These are phyloP conservation scores for Aspergillus intermedius DNA, from an alignment of 2,329 filamentous ascomycete genomes.

Conservation along the genomic window DNA sequence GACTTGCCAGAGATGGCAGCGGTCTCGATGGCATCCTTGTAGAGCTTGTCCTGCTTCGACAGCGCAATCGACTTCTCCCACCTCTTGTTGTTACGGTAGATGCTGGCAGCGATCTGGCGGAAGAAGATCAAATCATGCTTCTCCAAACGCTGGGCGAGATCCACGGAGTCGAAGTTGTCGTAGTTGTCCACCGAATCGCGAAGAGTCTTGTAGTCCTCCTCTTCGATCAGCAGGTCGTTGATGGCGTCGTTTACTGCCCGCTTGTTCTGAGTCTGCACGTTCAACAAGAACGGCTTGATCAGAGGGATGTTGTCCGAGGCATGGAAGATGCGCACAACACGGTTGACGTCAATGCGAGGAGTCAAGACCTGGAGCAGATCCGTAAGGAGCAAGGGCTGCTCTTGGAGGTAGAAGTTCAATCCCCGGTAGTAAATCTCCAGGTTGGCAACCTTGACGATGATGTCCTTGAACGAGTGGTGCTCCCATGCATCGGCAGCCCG, in stretches of 20 bases:
- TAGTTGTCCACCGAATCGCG: slow-evolving; percentile 97
- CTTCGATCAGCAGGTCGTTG: slow-evolving; percentile 94
- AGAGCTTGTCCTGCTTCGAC: slow-evolving; percentile 98
- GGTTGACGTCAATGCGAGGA: slow-evolving; percentile 93
- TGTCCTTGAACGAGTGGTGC: slow-evolving; percentile 99
- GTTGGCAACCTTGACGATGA: slow-evolving; percentile 94
- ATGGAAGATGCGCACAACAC: slow-evolving; percentile 98
- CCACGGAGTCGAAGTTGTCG: slow-evolving; percentile 96
- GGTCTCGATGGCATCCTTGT: slow-evolving; percentile 99
- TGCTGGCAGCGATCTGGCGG: slow-evolving; percentile 94
- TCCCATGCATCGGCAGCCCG: slow-evolving; percentile 97
- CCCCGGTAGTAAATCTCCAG: slow-evolving; percentile 98
- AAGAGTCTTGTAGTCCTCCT: slow-evolving; percentile 98
- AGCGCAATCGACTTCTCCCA: slow-evolving; percentile 99
- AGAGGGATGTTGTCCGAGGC: slow-evolving; percentile 96
- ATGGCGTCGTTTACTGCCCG: slow-evolving; percentile 96
- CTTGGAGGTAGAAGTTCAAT: slow-evolving; percentile 93
- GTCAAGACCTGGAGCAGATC: slow-evolving; percentile 88
- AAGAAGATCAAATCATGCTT: slow-evolving; percentile 99
- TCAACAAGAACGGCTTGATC: slow-evolving; percentile 97
- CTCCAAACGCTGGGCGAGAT: slow-evolving; percentile 85
- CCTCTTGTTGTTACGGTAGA: slow-evolving; percentile 99
- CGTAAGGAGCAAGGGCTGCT: slow-evolving; percentile 92
- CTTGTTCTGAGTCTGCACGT: slow-evolving; percentile 96
- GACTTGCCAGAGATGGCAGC: slow-evolving; percentile 83